A percentile compares a stretch with the other conserved stretches of the same genome.
phyloP scores from a whole-genome alignment of 176 grass and related monocot genomes.

The Ensete ventricosum region DNA sequence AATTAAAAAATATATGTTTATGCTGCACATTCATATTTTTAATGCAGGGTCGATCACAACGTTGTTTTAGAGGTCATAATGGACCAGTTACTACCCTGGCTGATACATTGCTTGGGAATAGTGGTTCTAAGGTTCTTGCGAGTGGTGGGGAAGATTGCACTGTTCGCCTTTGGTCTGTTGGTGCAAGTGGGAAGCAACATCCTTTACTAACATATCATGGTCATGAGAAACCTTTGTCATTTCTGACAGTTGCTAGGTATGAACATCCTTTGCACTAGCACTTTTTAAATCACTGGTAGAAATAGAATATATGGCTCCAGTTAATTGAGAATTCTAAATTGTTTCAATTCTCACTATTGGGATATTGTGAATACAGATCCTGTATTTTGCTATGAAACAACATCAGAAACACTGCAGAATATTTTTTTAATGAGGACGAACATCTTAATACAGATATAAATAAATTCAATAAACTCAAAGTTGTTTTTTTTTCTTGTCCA shows the following conservation, averaged over 20 bases:
- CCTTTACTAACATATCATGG: conserved; percentile 62
- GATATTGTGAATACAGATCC: no score
- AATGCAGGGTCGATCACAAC: conserved; percentile 44
- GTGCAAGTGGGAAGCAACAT: conserved; percentile 45
- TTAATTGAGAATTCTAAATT: no score
- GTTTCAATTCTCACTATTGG: no score
- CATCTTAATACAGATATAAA: background rate
- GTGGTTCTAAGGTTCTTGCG: conserved; percentile 63
- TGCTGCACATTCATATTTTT: background rate
- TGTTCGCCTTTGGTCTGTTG: conserved; percentile 74
- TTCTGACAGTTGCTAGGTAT: conserved; percentile 73
- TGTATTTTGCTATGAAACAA: no score
- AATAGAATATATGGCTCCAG: no score
- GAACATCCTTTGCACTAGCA: background rate
- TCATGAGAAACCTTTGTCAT: conserved; percentile 70
- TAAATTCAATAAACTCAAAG: background rate
- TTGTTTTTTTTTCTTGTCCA: background rate
- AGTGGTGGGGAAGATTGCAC: conserved; percentile 91
- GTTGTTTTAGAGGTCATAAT: conserved; percentile 75
- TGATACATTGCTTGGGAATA: conserved; percentile 66
- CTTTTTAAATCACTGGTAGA: background rate
- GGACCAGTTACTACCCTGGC: conserved; percentile 53
- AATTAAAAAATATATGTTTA: background rate
- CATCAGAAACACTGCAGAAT: no score
- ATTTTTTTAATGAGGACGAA: background rate